These are phyloP conservation scores for Phylloporus rhodoxanthus DNA, from an alignment of 768 basidiomycete species.

Conservation along the genomic window DNA sequence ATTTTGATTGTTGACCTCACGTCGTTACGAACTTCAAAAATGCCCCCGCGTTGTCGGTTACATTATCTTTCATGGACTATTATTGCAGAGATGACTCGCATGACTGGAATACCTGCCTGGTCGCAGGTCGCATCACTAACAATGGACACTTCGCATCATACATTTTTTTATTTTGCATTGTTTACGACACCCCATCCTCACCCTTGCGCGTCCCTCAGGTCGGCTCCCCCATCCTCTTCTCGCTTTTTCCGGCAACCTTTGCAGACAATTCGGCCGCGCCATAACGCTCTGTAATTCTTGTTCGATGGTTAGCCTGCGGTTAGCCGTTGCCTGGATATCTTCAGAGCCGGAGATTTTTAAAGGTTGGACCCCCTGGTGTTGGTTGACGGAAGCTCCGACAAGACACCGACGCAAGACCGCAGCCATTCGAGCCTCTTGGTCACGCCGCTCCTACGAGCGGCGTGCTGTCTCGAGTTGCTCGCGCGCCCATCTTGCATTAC, in stretches of 20 bases:
- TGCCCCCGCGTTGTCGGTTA: conserved; percentile 26
- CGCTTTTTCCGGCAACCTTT: conserved; percentile 8
- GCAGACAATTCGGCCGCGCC: conserved; percentile 51
- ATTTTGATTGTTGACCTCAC: conserved; percentile 39
- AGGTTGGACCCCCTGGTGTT: conserved; percentile 46
- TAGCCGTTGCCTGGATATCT: conserved; percentile 18
- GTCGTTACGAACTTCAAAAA: conserved; percentile 20
- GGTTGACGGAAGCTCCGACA: conserved; percentile 49
- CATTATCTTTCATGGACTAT: conserved; percentile 35
- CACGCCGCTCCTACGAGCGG: conserved; percentile 43
- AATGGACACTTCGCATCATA: conserved; percentile 38
- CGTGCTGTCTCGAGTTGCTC: conserved; percentile 49
- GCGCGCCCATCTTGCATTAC: conserved; percentile 44
- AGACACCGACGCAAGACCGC: conserved; percentile 70
- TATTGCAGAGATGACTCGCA: conserved; percentile 35
- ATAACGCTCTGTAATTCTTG: conserved; percentile 33
- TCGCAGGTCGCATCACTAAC: conserved; percentile 52
- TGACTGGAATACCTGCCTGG: conserved; percentile 52
- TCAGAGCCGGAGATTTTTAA: conserved; percentile 34
- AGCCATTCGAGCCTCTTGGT: conserved; percentile 50
- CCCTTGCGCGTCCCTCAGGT: conserved; percentile 17
- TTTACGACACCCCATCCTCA: conserved; percentile 33
- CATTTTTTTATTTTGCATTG: conserved; percentile 39
- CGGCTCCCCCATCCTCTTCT: conserved; percentile 15
- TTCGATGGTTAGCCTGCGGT: conserved; percentile 39